Percentiles rank a stretch among this genome's conserved stretches.
These are phyloP conservation scores for Chrysanthemum seticuspe DNA, from an alignment of 129 eudicot genomes.

Conservation along the genomic window DNA sequence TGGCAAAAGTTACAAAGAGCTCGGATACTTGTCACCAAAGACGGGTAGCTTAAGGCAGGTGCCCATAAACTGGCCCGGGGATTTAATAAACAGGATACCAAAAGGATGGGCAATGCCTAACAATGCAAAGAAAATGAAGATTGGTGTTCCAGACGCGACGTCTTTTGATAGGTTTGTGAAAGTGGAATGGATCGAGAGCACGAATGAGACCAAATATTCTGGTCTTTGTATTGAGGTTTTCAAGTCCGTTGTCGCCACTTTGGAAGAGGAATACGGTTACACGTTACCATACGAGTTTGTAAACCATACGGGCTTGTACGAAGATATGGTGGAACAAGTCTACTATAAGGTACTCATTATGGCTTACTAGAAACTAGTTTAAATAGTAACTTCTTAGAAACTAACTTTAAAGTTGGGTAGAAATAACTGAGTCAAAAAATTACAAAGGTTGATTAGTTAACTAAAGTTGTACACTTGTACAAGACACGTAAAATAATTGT, in stretches of 20 bases:
- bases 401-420: not conserved
- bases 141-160: conserved; percentile 40
- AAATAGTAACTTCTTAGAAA: too few species aligned
- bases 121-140: conserved; percentile 26
- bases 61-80: conserved; percentile 50
- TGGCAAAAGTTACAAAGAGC: conserved; percentile 55
- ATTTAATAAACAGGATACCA: conserved; percentile 22
- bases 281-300: conserved; percentile 35
- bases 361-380: too few species aligned
- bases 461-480: not conserved
- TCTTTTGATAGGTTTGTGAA: conserved; percentile 44
- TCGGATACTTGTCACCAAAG: conserved; percentile 46
- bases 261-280: conserved; percentile 25
- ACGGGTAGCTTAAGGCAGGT: conserved; percentile 18
- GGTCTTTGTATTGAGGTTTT: conserved; percentile 41
- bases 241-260: conserved; percentile 8
- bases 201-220: conserved; percentile 19
- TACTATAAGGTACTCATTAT: conserved; percentile 25
- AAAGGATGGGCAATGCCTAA: conserved; percentile 52
- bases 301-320: conserved; percentile 27
- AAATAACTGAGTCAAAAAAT: not conserved
- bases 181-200: conserved; percentile 17
- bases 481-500: not conserved
- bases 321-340: conserved; percentile 31
- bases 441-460: too few species aligned